Base-by-base conservation (phyloP, 208 protist genomes). In the Trypanosoma caninum region DNA sequence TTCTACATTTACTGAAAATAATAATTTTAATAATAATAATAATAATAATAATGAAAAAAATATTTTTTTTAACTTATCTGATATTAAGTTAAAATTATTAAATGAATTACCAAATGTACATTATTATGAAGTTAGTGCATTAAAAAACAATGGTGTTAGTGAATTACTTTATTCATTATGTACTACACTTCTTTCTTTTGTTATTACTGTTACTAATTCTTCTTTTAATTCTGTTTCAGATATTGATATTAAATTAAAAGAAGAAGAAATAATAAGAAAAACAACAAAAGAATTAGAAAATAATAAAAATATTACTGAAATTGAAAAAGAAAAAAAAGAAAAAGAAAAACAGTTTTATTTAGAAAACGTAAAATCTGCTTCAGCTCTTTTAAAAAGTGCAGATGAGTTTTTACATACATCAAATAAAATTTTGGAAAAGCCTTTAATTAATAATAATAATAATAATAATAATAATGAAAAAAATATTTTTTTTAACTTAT, bases 101-200 rank as follows among this genome's bases (percentile, higher is more conserved):
- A 56, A 64, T 50, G 2, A 74, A 38, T 65, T 84, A n/a, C 59
- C 57, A 9, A 71, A 78, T 20, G 64, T 80, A 1, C 63, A 80
- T 48, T 86, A 86, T 52, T 65, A 63, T n/a, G 80, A 86, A 62
- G 75, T 80, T 30, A 86, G 80, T 34, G 72, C 80, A 8, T 56
- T 59, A 28, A 70, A 42, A 3, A 65, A 69, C 34, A 42, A 41
- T 30, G 55, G 72, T 16, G 47, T 86, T 38, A 5, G 34, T n/a
- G 51, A 55, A 1, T 50, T 81, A 33, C 60, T 86, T n/a, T 25
- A 35, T 1, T 37, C 60, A 18, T 38, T 86, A 11, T 78, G 68
- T 52, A 23, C 60, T 3, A 45, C 64, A 4, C 67, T 81, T 25
- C 59, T 86, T 28, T n/a, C n/a, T n/a, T n/a, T n/a, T n/a, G n/a